phyloP scores from a whole-genome alignment of 2,329 filamentous ascomycete genomes.

The Diaporthe vaccinii region DNA sequence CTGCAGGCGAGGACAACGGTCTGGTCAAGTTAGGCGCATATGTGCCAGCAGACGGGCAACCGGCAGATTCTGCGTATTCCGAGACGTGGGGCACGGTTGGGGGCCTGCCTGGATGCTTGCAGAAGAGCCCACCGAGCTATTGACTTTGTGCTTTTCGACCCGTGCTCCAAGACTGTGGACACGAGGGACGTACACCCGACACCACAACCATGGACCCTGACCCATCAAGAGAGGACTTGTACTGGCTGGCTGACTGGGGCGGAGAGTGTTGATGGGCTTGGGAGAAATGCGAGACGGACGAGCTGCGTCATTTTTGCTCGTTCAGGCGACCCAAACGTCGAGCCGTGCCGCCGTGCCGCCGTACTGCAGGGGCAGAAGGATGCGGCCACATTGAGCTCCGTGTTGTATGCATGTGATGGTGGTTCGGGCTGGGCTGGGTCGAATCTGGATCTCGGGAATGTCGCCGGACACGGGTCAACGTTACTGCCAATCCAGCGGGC shows the following conservation, averaged over 20 bases:
- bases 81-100: neutral
- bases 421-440: neutral
- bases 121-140: constrained; percentile 9
- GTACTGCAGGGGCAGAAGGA: constrained; percentile 23
- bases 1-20: neutral
- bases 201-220: neutral
- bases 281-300: neutral
- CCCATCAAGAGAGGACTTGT: neutral
- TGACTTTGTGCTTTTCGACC: neutral
- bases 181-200: neutral
- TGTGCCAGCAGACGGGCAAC: neutral
- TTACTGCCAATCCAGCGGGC: neutral
- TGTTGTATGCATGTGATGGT: neutral
- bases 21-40: neutral
- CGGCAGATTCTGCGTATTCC: neutral
- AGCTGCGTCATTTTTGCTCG: constrained; percentile 16
- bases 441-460: neutral
- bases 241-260: no score
- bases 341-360: constrained; percentile 24
- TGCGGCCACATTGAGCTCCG: constrained; percentile 22
- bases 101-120: neutral
- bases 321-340: constrained; percentile 14
- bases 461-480: neutral
- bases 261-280: neutral
- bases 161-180: neutral